Evolutionary conservation across 805 yeast species (phyloP).

Genomic region (Kluyveromyces siamensis): DNA sequence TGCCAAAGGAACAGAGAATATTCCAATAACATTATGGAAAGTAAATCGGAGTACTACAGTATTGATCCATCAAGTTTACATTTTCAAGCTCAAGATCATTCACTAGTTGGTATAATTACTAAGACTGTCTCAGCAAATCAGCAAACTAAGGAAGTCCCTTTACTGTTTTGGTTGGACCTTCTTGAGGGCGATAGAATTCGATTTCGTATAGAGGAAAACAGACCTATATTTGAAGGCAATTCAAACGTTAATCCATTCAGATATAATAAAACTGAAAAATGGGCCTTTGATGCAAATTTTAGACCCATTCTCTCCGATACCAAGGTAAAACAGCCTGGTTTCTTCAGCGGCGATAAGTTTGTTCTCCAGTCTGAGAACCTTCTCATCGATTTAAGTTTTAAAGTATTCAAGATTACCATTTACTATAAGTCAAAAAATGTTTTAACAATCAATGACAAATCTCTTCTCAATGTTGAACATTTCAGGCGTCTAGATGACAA

Average conservation of each 20-base stretch:
- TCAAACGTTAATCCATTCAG: constrained; percentile 35
- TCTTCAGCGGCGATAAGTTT: constrained; percentile 1
- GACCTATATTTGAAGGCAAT: constrained; percentile 20
- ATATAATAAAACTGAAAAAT: constrained; percentile 48
- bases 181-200: constrained; percentile 52
- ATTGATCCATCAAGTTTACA: constrained; percentile 31
- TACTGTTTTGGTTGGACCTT: constrained; percentile 54
- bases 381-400: constrained; percentile 34
- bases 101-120: constrained; percentile 37
- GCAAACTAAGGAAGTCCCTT: constrained; percentile 31
- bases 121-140: constrained; percentile 32
- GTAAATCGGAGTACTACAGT: constrained; percentile 33
- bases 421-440: constrained; percentile 37
- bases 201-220: constrained; percentile 55
- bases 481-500: constrained; percentile 43
- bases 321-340: background rate
- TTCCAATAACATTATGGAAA: constrained; percentile 34
- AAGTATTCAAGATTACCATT: constrained; percentile 45
- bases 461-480: constrained; percentile 78
- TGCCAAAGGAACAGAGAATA: constrained; percentile 72
- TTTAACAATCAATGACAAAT: constrained; percentile 56
- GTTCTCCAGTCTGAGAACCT: constrained; percentile 23
- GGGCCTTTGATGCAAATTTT: constrained; percentile 38
- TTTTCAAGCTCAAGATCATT: constrained; percentile 22
- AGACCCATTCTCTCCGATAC: background rate